Evolutionary conservation across 2,329 filamentous ascomycete species (phyloP), one percentile per base, ranked within the genome.

Genomic region (Ploettnerulaceae sp.): DNA sequence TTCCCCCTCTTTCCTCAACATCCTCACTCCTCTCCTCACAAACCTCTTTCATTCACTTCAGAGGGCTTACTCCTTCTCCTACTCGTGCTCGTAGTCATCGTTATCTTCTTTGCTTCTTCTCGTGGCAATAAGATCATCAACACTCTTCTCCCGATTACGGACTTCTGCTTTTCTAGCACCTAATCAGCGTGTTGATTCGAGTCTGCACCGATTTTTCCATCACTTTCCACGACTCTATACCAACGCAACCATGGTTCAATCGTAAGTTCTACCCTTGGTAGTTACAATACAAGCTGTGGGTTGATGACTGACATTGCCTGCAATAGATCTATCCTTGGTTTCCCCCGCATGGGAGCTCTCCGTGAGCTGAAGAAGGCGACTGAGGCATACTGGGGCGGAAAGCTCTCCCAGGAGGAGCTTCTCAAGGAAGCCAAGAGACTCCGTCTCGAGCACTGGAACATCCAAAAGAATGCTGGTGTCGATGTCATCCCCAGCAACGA

Each of bases 291-390:
- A 17, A 43, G 17, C 32, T 33, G 25, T 24, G 44, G 25, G 24
- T 48, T 33, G 46, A 47, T 56, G 44, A 54, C 47, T 12, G n/a
- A 34, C 17, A 29, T 36, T 48, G 12, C 45, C n/a, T 26, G 17
- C 38, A 17, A 51, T 41, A 64, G 62, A 57, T 58, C 93, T 61
- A 79, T 98, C 71, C 85, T 98, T 71, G 93, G 93, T 75, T 98
- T 98, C 82, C 93, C 93, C 71, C 91, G 93, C 69, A 96, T 97
- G 88, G 93, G 93, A 74, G 86, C 81, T 66, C 87, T 94, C 75
- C 89, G 93, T 83, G 93, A 98, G 80, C 83, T 98, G 70, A 98
- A 98, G 86, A 98, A 98, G 84, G 93, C 93, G 67, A 98, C 90
- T 61, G 93, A 98, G 75, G 89, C 91, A 70, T 98, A 84, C 75